These are phyloP conservation scores for Pleurotus pulmonarius DNA, from an alignment of 768 basidiomycete genomes.

Conservation along the genomic window DNA sequence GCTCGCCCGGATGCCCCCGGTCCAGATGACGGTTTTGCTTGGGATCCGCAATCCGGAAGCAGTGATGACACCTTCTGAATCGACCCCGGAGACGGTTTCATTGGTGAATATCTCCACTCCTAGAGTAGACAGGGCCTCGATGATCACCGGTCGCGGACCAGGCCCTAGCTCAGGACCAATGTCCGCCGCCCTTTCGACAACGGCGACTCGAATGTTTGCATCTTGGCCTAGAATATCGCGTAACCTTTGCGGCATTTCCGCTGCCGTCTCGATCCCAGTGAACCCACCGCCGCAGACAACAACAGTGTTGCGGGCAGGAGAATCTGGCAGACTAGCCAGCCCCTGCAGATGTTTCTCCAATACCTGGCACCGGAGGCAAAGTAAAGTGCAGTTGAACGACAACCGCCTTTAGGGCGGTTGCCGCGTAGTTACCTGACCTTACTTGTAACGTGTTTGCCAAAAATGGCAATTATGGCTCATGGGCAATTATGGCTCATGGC, in stretches of 20 bases:
- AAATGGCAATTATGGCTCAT: no score
- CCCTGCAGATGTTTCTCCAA: slow-evolving; percentile 16
- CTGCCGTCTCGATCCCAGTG: slow-evolving; percentile 17
- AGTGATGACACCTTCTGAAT: slow-evolving; percentile 15
- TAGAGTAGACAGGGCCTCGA: slow-evolving; percentile 11
- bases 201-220: slow-evolving; percentile 11
- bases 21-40: slow-evolving; percentile 19
- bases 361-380: neutral
- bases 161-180: slow-evolving; percentile 11
- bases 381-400: no score
- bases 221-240: slow-evolving; percentile 14
- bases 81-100: slow-evolving; percentile 14
- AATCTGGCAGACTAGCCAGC: slow-evolving; percentile 10
- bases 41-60: slow-evolving; percentile 13
- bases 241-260: slow-evolving; percentile 16
- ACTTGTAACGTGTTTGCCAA: no score
- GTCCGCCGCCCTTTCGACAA: slow-evolving; percentile 11
- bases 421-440: no score
- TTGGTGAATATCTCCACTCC: slow-evolving; percentile 11
- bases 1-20: slow-evolving; percentile 17
- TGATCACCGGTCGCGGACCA: slow-evolving; percentile 11
- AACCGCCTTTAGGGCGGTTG: no score
- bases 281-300: slow-evolving; percentile 18
- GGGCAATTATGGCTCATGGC: no score
- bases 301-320: slow-evolving; percentile 16